These are phyloP conservation scores for Orbilia quercus DNA, from an alignment of 2,329 filamentous ascomycete genomes.

Conservation along the genomic window DNA sequence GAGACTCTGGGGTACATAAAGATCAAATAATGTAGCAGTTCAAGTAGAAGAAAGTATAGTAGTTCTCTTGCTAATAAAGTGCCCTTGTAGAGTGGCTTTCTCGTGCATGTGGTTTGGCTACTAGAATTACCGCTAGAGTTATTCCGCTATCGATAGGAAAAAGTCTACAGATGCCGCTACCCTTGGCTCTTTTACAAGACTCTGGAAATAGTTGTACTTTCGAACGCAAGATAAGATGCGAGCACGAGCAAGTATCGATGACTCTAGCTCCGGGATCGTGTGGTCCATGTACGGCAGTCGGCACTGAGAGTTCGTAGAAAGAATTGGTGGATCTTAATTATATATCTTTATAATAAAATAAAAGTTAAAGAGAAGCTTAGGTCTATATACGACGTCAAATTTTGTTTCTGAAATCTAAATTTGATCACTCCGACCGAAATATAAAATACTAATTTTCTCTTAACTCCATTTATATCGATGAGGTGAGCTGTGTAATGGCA, in stretches of 20 bases:
- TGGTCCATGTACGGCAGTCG: background rate
- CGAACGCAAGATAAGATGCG: constrained; percentile 5
- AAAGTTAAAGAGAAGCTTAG: too few species aligned
- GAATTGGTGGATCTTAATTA: too few species aligned
- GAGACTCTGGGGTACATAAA: constrained; percentile 47
- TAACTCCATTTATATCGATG: too few species aligned
- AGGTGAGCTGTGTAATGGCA: background rate
- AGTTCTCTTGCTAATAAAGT: background rate
- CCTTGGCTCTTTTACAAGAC: too few species aligned
- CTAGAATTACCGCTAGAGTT: background rate
- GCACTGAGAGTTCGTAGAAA: too few species aligned
- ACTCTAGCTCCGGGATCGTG: too few species aligned
- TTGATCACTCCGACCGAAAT: background rate
- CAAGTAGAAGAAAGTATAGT: background rate
- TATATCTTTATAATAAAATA: too few species aligned
- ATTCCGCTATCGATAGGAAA: constrained; percentile 11
- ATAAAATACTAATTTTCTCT: too few species aligned
- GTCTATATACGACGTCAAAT: too few species aligned
- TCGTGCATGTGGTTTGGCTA: background rate
- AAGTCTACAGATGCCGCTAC: too few species aligned
- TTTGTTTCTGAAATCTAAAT: too few species aligned
- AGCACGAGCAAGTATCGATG: background rate
- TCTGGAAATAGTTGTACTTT: too few species aligned
- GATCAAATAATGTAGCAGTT: constrained; percentile 2
- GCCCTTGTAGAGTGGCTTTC: constrained; percentile 1